Evolutionary conservation across 176 grass and related monocot genomes (phyloP), one percentile per base, ranked within the genome.

Genomic region (Carex kokanica): DNA sequence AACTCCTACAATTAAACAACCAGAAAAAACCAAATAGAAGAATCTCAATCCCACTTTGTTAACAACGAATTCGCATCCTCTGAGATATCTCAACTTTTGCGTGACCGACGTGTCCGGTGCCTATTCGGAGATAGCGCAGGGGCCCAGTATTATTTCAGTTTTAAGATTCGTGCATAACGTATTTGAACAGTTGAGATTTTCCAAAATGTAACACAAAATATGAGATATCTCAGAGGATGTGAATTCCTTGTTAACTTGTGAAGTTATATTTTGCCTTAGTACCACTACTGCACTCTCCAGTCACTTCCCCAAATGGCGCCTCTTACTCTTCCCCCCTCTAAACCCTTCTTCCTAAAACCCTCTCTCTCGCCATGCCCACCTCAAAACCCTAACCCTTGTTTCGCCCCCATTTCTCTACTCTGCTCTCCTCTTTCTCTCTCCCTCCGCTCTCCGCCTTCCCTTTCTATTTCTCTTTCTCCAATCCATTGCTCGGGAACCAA

Each of bases 371-470:
- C 56, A 18, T 41, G 16, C 0, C 36, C 58, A 56, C 51, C 15
- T 15, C 59, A 18, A 78, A 85, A 81, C 82, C 74, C 87, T 88
- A 86, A 69, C 49, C 27, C 60, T 72, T 21, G 8, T 53, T 18
- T 60, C 40, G 15, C 79, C 16, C 63, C 27, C 47, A 10, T 60
- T 49, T 60, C 9, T 9, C 43, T 78, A 15, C 72, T 8, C 61
- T 62, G 47, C 12, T 52, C 54, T 45, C 40, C 75, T 57, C 43
- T 20, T 24, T 51, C 6, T 4, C 51, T n/a, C 2, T 56, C 23
- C 8, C 25, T 53, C 25, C 45, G 6, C 47, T 47, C 58, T 2
- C 31, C 47, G 25, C 68, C 0, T 57, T 45, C 8, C 0, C 5
- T 29, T 52, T 40, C 25, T 9, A 4, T 9, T 64, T 56, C 79